Percentiles rank a stretch among this genome's conserved stretches.
Evolutionary conservation across 2,329 filamentous ascomycete species (phyloP).

Genomic region (Phialophora verrucosa): DNA sequence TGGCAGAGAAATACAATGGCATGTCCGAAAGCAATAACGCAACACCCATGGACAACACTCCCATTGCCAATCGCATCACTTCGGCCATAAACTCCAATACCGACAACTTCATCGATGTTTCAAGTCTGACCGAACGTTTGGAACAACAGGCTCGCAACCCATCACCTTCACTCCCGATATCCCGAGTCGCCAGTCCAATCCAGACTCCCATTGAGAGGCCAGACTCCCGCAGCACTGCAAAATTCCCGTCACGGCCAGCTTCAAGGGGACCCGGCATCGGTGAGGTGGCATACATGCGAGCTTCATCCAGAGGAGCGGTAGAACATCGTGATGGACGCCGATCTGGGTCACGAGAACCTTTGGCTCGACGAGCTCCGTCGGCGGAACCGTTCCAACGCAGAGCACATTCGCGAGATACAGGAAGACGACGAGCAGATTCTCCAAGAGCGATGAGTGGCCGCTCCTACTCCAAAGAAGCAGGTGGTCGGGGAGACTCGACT

Average conservation of each 20-base stretch:
- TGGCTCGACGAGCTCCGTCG: constrained; percentile 12
- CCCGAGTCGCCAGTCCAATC: constrained; percentile 22
- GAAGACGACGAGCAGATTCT: constrained; percentile 6
- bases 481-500: constrained; percentile 11
- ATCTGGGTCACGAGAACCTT: constrained; percentile 29
- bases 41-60: constrained; percentile 31
- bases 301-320: constrained; percentile 17
- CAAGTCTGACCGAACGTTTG: constrained; percentile 15
- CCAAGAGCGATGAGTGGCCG: constrained; percentile 1
- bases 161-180: constrained; percentile 13
- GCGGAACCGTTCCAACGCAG: constrained; percentile 23
- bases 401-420: constrained; percentile 21
- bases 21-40: constrained; percentile 31
- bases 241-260: constrained; percentile 21
- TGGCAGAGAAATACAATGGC: constrained; percentile 32
- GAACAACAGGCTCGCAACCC: constrained; percentile 9
- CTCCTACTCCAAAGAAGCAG: constrained; percentile 3
- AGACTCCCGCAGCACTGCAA: constrained; percentile 12
- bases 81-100: neutral
- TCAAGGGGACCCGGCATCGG: constrained; percentile 31
- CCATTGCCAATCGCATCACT: constrained; percentile 19
- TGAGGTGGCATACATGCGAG: constrained; percentile 31
- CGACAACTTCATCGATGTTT: constrained; percentile 14
- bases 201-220: constrained; percentile 18
- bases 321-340: constrained; percentile 11